phyloP scores from a whole-genome alignment of 176 grass and related monocot species.

The Ensete glaucum region DNA sequence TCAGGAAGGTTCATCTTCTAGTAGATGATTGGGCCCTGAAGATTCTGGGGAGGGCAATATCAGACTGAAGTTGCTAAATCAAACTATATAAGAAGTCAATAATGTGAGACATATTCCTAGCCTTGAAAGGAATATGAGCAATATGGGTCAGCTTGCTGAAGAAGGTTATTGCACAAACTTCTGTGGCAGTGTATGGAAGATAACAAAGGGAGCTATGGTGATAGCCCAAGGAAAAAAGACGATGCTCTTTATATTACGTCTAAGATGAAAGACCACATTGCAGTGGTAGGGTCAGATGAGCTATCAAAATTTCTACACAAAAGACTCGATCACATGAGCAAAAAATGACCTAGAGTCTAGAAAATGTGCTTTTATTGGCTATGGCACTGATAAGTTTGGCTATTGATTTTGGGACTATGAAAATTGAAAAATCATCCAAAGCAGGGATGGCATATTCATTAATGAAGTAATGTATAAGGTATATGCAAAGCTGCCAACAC shows the following conservation, averaged over 20 bases:
- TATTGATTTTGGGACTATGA: too few relatives aligned
- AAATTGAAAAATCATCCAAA: too few relatives aligned
- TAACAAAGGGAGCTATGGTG: not conserved
- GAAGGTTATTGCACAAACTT: not conserved
- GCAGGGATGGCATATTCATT: too few relatives aligned
- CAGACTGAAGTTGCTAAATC: too few relatives aligned
- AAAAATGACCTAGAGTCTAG: too few relatives aligned
- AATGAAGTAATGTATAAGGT: too few relatives aligned
- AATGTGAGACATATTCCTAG: not conserved
- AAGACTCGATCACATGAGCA: too few relatives aligned
- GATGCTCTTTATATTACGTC: not conserved
- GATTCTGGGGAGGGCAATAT: not conserved
- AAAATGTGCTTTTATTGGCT: too few relatives aligned
- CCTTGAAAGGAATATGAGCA: conserved; percentile 4
- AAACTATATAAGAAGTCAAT: too few relatives aligned
- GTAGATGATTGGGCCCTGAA: not conserved
- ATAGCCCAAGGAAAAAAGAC: not conserved
- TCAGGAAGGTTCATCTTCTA: not conserved
- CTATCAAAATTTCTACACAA: not conserved
- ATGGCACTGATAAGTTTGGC: too few relatives aligned
- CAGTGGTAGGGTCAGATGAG: not conserved
- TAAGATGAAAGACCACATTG: not conserved
- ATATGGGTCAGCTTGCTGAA: not conserved
- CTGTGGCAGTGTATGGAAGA: not conserved
- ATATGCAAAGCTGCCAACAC: too few relatives aligned